phyloP scores from a whole-genome alignment of 1,139 yeast genomes.

The Blastobotrys ciferrii region DNA sequence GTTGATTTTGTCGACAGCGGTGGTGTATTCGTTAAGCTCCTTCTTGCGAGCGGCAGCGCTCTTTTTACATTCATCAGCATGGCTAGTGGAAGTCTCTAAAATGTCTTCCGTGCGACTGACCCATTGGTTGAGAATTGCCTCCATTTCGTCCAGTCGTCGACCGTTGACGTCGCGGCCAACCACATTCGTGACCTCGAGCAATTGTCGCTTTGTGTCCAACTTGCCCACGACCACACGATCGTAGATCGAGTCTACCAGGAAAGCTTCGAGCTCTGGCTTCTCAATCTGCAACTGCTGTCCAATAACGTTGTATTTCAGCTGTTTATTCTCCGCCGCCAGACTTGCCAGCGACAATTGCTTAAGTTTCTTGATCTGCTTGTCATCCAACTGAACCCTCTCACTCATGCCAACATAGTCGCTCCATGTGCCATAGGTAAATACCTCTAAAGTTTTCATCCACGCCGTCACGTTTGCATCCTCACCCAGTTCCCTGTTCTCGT shows the following conservation, averaged over 20 bases:
- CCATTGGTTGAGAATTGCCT: conserved; percentile 15
- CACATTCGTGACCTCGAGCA: conserved; percentile 24
- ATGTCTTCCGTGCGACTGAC: conserved; percentile 11
- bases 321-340: conserved; percentile 19
- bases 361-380: conserved; percentile 21
- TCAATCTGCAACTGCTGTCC: conserved; percentile 19
- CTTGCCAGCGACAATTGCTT: conserved; percentile 25
- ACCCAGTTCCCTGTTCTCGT: conserved; percentile 10
- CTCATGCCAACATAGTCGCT: conserved; percentile 18
- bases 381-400: conserved; percentile 16
- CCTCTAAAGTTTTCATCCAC: conserved; percentile 21
- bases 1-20: neutral
- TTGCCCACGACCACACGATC: conserved; percentile 28
- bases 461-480: conserved; percentile 1
- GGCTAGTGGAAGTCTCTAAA: neutral
- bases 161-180: conserved; percentile 26
- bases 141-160: conserved; percentile 21
- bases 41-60: conserved; percentile 1
- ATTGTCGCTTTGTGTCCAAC: conserved; percentile 26
- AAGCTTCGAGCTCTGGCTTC: conserved; percentile 23
- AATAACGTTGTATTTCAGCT: conserved; percentile 19
- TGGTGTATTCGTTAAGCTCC: conserved; percentile 10
- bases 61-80: conserved; percentile 10
- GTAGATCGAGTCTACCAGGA: conserved; percentile 29
- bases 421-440: conserved; percentile 28